Percentiles rank a stretch among this genome's conserved stretches.
Conservation (phyloP, 768 basidiomycete species). For the Suillus lakei region DNA sequence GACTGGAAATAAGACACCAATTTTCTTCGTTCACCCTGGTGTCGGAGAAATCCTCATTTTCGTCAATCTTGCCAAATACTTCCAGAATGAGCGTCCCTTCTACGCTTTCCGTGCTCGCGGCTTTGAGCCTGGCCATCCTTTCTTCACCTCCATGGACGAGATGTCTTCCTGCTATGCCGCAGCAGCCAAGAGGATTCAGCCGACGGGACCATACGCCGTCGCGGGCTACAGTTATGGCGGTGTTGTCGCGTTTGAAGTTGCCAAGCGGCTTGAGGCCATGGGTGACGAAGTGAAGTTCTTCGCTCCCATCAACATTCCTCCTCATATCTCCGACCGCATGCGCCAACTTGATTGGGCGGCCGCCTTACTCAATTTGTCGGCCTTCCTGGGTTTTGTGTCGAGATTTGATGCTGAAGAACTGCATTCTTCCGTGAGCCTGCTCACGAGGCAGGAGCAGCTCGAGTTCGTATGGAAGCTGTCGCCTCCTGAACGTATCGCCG, state of each 20-base stretch:
- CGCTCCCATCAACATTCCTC: conserved; percentile 42
- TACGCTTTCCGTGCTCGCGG: conserved; percentile 45
- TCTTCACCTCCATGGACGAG: conserved; percentile 36
- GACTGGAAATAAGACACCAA: conserved; percentile 43
- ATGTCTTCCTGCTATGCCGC: conserved; percentile 37
- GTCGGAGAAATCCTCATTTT: conserved; percentile 47
- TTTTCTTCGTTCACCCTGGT: too few species aligned
- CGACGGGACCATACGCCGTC: conserved; percentile 40
- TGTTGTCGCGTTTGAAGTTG: conserved; percentile 42
- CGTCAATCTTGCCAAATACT: conserved; percentile 45
- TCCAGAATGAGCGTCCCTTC: conserved; percentile 43
- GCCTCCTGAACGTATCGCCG: conserved; percentile 31
- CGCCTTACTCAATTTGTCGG: conserved; percentile 44
- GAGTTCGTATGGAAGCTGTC: conserved; percentile 30
- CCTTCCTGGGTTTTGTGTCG: conserved; percentile 42
- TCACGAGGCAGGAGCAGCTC: conserved; percentile 29
- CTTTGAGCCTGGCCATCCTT: conserved; percentile 37
- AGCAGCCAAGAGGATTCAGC: conserved; percentile 32
- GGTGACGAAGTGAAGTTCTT: conserved; percentile 37
- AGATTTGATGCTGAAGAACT: conserved; percentile 29
- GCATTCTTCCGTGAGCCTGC: conserved; percentile 19
- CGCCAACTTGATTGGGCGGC: conserved; percentile 45
- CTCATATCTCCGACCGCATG: conserved; percentile 44
- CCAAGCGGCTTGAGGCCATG: conserved; percentile 31
- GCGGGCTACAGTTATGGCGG: conserved; percentile 45